Base-by-base conservation (phyloP, 2,329 filamentous ascomycete species). In the Stemphylium vesicarium region DNA sequence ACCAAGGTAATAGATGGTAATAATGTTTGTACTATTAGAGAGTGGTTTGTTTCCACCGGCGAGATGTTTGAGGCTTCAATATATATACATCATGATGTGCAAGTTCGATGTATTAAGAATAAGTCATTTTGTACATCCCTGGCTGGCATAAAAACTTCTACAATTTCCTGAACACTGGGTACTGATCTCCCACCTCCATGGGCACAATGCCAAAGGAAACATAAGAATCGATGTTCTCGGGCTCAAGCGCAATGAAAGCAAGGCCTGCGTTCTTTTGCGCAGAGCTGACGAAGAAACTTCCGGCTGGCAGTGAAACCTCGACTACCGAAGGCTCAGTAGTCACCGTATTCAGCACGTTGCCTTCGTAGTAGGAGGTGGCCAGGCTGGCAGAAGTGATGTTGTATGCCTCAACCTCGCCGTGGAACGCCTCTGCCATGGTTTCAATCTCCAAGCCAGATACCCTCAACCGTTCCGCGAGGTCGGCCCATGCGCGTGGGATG, bases 201-300 rank as follows among this genome's bases (percentile, higher is more conserved):
- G 72, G 71, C 20, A 77, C 66, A 22, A 76, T 70, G 4, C 69
- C 69, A 56, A 73, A 75, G 7, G 68, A 73, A 3, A 76, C 73
- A 55, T 72, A 75, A 4, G 66, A 71, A 40, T 76, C 73, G 26
- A 73, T 71, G 15, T 72, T 71, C 60, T 77, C 74, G 4, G 74
- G 75, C 53, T 77, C 73, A 5, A 76, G 57, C n/a, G 72, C 65
- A 20, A 73, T 69, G 57, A 76, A 75, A 2, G 75, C 73, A 15
- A 76, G 29, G 0, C 66, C 74, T 1, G 73, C 71, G 35, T 76
- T 76, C 59, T 75, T 76, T 63, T 77, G 75, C 50, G 62, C 62
- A 20, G 65, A 69, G 32, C 63, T 69, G 9, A 77, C 64, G 15
- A 63, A 66, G 50, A 73, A 77, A 26, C 71, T 74, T 1, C 75